A percentile compares a stretch with the other conserved stretches of the same genome.
phyloP scores from a whole-genome alignment of 352 stramenopile species.

The Phytopythium sindhum region DNA sequence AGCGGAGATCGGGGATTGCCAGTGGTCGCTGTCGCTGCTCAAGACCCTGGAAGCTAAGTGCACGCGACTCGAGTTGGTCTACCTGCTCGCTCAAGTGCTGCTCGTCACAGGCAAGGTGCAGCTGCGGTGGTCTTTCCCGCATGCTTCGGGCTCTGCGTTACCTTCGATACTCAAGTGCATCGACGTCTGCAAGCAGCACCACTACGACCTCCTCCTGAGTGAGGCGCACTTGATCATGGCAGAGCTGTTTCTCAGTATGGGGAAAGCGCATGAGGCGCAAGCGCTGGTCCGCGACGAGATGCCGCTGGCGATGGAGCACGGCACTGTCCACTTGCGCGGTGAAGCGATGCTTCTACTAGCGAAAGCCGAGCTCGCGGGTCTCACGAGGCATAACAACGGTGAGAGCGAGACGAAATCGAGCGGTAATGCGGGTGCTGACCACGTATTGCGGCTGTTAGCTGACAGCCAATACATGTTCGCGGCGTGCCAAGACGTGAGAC shows the following conservation, averaged over 20 bases:
- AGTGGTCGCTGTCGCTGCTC: slow-evolving; percentile 35
- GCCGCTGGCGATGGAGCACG: slow-evolving; percentile 64
- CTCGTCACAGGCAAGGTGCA: slow-evolving; percentile 39
- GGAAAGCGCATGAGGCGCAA: slow-evolving; percentile 38
- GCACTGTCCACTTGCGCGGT: slow-evolving; percentile 45
- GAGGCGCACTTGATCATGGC: slow-evolving; percentile 60
- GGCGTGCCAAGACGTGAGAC: slow-evolving; percentile 28
- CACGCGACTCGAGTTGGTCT: slow-evolving; percentile 32
- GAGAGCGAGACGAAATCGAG: not conserved
- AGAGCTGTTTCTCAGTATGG: slow-evolving; percentile 62
- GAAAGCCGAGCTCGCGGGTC: slow-evolving; percentile 39
- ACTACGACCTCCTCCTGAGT: slow-evolving; percentile 56
- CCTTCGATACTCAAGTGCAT: slow-evolving; percentile 35
- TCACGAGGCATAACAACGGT: not conserved
- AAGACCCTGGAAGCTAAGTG: slow-evolving; percentile 41
- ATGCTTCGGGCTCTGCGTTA: slow-evolving; percentile 53
- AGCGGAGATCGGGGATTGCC: slow-evolving; percentile 29
- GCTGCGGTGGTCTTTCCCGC: slow-evolving; percentile 23
- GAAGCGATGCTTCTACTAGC: slow-evolving; percentile 56
- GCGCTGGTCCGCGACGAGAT: slow-evolving; percentile 57
- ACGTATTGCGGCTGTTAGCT: slow-evolving; percentile 19
- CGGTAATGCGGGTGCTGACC: not conserved
- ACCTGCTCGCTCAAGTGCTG: slow-evolving; percentile 49
- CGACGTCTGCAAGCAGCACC: slow-evolving; percentile 42
- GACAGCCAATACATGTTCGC: slow-evolving; percentile 30